Evolutionary conservation across 1,284 basidiomycete genomes (phyloP), one percentile per base, ranked within the genome.

Genomic region (Apiotrichum gracile): DNA sequence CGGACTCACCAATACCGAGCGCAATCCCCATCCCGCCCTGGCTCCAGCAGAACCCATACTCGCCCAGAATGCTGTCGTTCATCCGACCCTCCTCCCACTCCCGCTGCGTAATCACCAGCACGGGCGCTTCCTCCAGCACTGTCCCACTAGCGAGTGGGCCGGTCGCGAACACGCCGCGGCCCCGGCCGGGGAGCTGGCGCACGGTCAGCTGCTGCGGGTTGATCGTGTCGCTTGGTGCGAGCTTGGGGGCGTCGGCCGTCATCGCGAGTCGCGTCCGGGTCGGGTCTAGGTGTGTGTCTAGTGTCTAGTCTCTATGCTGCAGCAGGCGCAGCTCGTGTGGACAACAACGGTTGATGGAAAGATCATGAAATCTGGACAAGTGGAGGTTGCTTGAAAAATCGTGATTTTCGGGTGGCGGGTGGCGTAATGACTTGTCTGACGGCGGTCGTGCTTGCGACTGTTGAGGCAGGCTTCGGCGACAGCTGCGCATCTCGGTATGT

Each of bases 21-120:
- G 88, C 87, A 2, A 97, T 79, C 0, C 88, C 92, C 87, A 91
- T 90, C 2, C 83, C 81, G 0, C 86, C 86, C 9, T 66, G 64
- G 59, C 83, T 81, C 87, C 90, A 96, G 40, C 82, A 85, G 67
- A 93, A 93, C 0, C 88, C 85, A 68, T 93, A 93, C 47, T 86
- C 84, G 61, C 92, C 87, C 16, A 94, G 76, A 0, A 87, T 74
- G 0, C 88, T 93, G 62, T 85, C 77, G 52, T 69, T 63, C 61
- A 75, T 64, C 60, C 74, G 80, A 51, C 85, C 86, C 8, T 74
- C 64, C 42, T 82, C 79, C 68, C 91, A 91, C 72, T 91, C 88
- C 27, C 82, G 78, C 44, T 81, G 79, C 1, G 77, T 75, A 63
- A 94, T 83, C 8, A 96, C 77, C 12, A 96, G 78, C n/a, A 91